Conservation (phyloP, 2,329 filamentous ascomycete genomes). For the Fusarium nelsonii region DNA sequence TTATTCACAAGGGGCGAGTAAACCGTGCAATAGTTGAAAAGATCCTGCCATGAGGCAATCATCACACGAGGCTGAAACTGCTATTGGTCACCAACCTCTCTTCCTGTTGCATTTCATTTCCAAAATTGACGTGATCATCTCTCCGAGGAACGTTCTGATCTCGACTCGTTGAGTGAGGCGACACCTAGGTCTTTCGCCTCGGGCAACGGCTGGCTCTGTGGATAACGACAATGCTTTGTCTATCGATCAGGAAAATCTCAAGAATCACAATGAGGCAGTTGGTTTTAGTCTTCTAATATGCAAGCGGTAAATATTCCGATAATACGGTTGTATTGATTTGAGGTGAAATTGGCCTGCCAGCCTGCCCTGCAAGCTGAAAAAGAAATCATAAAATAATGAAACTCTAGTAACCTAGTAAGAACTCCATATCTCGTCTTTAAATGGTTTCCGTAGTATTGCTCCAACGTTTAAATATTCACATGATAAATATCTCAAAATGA, state of each 20-base stretch:
- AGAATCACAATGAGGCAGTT: not conserved
- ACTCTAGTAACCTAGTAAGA: constrained; percentile 32
- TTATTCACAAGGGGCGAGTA: constrained; percentile 8
- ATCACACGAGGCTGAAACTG: constrained; percentile 5
- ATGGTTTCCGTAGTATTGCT: constrained; percentile 30
- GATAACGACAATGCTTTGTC: not conserved
- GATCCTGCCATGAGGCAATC: not conserved
- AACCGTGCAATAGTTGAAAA: constrained; percentile 4
- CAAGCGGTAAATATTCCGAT: not conserved
- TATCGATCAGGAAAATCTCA: not conserved
- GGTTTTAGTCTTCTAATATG: no score
- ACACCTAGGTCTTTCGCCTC: constrained; percentile 27
- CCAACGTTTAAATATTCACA: constrained; percentile 33
- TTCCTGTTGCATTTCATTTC: not conserved
- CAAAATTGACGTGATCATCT: constrained; percentile 30
- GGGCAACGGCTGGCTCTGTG: constrained; percentile 30
- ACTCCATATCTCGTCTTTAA: constrained; percentile 36
- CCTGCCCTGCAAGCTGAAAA: constrained; percentile 15
- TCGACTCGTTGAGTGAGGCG: constrained; percentile 40
- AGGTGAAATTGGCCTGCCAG: constrained; percentile 5
- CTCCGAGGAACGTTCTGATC: not conserved
- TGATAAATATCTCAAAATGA: constrained; percentile 10
- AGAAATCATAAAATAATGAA: constrained; percentile 17
- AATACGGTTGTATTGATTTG: constrained; percentile 7
- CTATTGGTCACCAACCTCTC: constrained; percentile 21